phyloP scores from a whole-genome alignment of 139 green algal genomes.

The Asterochloris erici region DNA sequence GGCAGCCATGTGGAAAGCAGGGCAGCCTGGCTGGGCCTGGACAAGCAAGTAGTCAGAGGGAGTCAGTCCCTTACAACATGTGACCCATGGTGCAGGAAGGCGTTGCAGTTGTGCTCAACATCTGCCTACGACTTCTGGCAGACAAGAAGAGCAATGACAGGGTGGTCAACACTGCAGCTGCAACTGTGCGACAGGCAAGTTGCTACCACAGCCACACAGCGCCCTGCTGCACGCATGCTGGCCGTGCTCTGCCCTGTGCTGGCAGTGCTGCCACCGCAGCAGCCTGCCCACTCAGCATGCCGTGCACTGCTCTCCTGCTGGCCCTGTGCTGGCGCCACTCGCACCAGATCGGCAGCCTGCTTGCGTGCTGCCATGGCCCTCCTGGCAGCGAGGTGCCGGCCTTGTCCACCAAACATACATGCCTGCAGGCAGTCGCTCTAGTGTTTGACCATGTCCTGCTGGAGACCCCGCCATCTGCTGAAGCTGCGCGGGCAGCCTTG shows the following conservation, averaged over 20 bases:
- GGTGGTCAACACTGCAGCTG: constrained; percentile 67
- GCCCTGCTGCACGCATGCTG: background rate
- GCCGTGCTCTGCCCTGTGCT: background rate
- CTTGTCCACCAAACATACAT: no score
- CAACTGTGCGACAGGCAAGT: constrained; percentile 70
- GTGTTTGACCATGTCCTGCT: constrained; percentile 68
- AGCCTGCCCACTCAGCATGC: background rate
- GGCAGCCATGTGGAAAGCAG: background rate
- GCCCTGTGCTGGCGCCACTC: no score
- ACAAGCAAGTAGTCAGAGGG: background rate
- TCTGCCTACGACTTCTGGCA: constrained; percentile 52
- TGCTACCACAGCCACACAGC: background rate
- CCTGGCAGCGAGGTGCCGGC: no score
- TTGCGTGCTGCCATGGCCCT: no score
- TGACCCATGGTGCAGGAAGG: constrained; percentile 33
- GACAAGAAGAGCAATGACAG: constrained; percentile 47
- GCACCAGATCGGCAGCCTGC: no score
- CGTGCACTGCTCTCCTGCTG: background rate
- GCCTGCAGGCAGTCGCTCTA: constrained; percentile 63
- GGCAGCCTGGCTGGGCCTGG: background rate
- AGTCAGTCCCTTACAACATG: background rate
- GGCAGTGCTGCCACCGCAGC: no score
- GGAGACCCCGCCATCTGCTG: background rate
- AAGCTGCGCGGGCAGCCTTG: constrained; percentile 19
- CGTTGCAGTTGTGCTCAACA: constrained; percentile 53